Base-by-base conservation (phyloP, 306 rosid species). In the Herpetospermum pedunculosum region DNA sequence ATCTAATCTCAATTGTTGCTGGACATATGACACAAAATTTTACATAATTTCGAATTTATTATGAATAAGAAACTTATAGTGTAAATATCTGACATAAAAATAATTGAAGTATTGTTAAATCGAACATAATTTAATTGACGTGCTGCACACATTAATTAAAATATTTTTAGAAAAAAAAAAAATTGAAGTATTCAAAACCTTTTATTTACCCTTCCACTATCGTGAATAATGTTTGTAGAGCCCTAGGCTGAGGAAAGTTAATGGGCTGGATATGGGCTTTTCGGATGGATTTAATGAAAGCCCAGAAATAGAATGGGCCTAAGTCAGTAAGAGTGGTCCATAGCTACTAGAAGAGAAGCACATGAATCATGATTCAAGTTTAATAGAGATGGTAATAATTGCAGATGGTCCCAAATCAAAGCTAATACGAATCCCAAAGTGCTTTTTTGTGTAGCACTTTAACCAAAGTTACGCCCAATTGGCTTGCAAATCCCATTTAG, bases 401-500 rank as follows among this genome's bases (percentile, higher is more conserved):
- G 35, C 73, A 14, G 1, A 68, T 25, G 73, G 73, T 68, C 73
- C 73, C 54, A 13, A 65, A 4, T n/a, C 18, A 16, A 65, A 32
- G 21, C 34, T 30, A 62, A 62, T 34, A 6, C 69, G 69, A 62
- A 62, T 62, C 69, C 48, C 47, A 37, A 63, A 43, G 37, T 14
- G 54, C 73, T 14, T 34, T 41, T 11, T 68, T 68, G 43, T 68
- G 54, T 6, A 40, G n/a, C 32, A 21, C 48, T 65, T 38, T 37
- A 40, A 2, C 72, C 50, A 49, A 47, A 23, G 32, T 48, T 8
- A 8, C 47, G 15, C 55, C 62, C 40, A 40, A 68, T 64, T 55
- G 76, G 70, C 52, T 32, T 40, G 43, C 35, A 74, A 69, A 74
- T 70, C 79, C 76, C 83, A 80, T 40, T 38, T 79, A 35, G 60